Evolutionary conservation across 2,329 filamentous ascomycete genomes (phyloP).

Genomic region (Epichloe glyceriae): DNA sequence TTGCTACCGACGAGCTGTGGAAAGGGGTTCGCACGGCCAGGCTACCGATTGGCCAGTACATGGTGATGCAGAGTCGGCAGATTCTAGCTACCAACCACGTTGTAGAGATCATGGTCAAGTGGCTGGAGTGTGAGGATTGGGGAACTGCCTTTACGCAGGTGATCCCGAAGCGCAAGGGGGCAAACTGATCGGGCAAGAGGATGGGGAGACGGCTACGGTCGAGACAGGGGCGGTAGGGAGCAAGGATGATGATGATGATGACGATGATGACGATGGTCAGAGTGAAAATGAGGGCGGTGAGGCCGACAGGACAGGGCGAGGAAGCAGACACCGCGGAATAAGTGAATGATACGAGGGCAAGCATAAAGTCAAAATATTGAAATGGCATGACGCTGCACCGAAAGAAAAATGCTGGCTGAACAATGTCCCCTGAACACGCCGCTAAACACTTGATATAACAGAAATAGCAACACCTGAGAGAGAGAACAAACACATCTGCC

Average conservation of each 20-base stretch:
- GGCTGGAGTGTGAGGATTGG: conserved; percentile 87
- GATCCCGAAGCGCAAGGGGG: conserved; percentile 83
- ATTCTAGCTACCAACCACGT: conserved; percentile 94
- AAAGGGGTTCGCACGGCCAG: conserved; percentile 73
- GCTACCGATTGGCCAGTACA: conserved; percentile 87
- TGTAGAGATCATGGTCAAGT: conserved; percentile 88
- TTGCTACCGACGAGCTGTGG: conserved; percentile 70
- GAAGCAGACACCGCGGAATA: not conserved
- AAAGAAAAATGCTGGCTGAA: too few species aligned
- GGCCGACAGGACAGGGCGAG: conserved; percentile 3
- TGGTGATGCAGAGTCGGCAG: conserved; percentile 76
- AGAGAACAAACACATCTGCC: too few species aligned
- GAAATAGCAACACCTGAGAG: too few species aligned
- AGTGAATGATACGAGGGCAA: not conserved
- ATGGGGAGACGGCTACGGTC: conserved; percentile 9
- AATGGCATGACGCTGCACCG: not conserved
- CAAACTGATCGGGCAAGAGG: conserved; percentile 37
- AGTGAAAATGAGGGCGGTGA: conserved; percentile 1
- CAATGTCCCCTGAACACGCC: too few species aligned
- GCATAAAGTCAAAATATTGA: not conserved
- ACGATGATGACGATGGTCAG: conserved; percentile 2
- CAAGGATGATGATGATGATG: conserved; percentile 16
- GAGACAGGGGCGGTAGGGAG: conserved; percentile 15
- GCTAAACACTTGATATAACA: too few species aligned
- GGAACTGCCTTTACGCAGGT: conserved; percentile 75